Evolutionary conservation across 768 basidiomycete genomes (phyloP), one percentile per base, ranked within the genome.

Genomic region (Chlorophyllum brunneum): DNA sequence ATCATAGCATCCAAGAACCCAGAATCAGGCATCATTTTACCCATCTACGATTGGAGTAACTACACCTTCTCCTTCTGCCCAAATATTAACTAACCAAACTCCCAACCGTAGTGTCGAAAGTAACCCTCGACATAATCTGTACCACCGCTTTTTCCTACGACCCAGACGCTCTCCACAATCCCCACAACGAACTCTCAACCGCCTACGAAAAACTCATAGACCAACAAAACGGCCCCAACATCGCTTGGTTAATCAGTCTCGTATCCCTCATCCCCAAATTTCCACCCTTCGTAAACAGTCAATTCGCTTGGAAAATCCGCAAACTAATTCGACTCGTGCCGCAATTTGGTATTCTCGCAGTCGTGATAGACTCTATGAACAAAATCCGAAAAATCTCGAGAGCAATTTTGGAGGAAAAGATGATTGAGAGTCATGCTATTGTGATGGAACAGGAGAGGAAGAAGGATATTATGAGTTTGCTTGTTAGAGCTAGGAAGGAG

Each of bases 121-220:
- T 72, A 0, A 79, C 78, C 0, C 68, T 81, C 6, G 78, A 80
- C 56, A 76, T 79, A 48, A 79, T 80, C 39, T 78, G 76, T 61
- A 67, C 68, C 5, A 75, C 78, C 8, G 76, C 75, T 0, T 78
- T 80, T 48, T 75, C 74, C 10, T 80, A 80, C 58, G 61, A 66
- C 31, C 55, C 76, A 5, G 71, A 78, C 54, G 72, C 73, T 2
- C 63, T 80, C 10, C 70, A 69, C 56, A 65, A 77, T 51, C 73
- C 77, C 0, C 60, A 73, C 49, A 77, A 77, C 48, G 75, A 75
- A 49, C 67, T 80, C 15, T 72, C 76, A 7, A 65, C 69, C 27
- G 77, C 78, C 5, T 80, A 76, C 51, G 73, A 79, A 37, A 59
- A 67, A 1, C 59, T 79, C 3, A 56, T 76, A 24, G 65, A 58